A percentile compares a stretch with the other conserved stretches of the same genome.
Evolutionary conservation across 164 flowering plant genomes (phyloP).

Genomic region (Magnolia kwangsiensis): DNA sequence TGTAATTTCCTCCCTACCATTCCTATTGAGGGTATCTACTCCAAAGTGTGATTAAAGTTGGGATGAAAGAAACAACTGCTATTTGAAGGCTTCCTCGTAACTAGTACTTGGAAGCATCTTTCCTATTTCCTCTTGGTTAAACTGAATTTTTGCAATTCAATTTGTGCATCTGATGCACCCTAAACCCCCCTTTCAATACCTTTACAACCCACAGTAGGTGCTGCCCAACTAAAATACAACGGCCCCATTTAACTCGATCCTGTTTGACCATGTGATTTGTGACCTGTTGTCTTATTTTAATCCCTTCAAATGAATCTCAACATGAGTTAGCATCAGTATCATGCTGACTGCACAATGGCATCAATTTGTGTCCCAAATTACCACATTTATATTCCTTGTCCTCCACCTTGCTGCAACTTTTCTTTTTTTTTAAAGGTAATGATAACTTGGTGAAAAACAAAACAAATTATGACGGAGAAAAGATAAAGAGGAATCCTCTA

Average conservation of each 20-base stretch:
- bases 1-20: not conserved
- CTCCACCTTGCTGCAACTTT: not conserved
- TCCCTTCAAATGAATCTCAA: too few species aligned
- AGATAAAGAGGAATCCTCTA: not conserved
- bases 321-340: too few species aligned
- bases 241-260: too few species aligned
- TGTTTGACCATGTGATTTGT: too few species aligned
- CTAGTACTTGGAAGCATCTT: not conserved
- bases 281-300: too few species aligned
- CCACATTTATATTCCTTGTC: not conserved
- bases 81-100: not conserved
- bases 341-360: not conserved
- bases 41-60: not conserved
- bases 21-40: not conserved
- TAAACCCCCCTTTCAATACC: too few species aligned
- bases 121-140: too few species aligned
- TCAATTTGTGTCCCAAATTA: not conserved
- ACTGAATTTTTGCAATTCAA: too few species aligned
- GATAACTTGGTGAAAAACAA: too few species aligned
- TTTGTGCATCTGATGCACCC: too few species aligned
- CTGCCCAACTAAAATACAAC: too few species aligned
- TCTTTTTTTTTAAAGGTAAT: not conserved
- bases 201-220: too few species aligned
- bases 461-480: not conserved
- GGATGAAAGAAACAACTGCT: not conserved